A percentile compares a stretch with the other conserved stretches of the same genome.
phyloP scores from a whole-genome alignment of 768 basidiomycete species.

The Termitomyces heimii region DNA sequence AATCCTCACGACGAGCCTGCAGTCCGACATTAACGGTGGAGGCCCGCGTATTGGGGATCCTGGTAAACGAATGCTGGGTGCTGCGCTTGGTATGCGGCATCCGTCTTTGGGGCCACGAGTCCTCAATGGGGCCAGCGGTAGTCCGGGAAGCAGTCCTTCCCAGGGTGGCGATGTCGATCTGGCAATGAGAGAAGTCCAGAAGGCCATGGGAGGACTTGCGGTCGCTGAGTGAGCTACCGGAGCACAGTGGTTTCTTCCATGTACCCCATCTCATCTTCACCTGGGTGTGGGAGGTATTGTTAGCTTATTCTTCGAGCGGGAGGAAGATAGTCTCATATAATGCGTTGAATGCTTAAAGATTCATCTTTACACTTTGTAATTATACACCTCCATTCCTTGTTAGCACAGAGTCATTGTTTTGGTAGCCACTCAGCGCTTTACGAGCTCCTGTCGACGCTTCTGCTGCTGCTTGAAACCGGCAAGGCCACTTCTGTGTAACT shows the following conservation, averaged over 20 bases:
- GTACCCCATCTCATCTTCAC: neutral
- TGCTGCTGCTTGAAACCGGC: neutral
- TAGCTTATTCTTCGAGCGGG: neutral
- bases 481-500: neutral
- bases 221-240: constrained; percentile 58
- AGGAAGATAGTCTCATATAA: constrained; percentile 6
- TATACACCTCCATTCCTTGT: constrained; percentile 5
- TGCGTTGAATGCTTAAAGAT: constrained; percentile 7
- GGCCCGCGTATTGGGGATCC: constrained; percentile 86
- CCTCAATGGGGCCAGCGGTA: constrained; percentile 34
- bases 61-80: constrained; percentile 85
- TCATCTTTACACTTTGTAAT: constrained; percentile 9
- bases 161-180: constrained; percentile 44
- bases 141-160: constrained; percentile 30
- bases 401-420: neutral
- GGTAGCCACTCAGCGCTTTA: neutral
- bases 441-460: neutral
- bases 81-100: constrained; percentile 79
- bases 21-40: constrained; percentile 31
- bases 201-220: constrained; percentile 68
- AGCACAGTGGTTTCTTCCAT: constrained; percentile 5
- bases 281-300: constrained; percentile 6
- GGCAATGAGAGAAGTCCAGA: constrained; percentile 62
- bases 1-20: constrained; percentile 54
- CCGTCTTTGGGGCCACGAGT: constrained; percentile 64